Base-by-base conservation (phyloP, 495 filamentous ascomycete species). In the Pyrenula aspistea region DNA sequence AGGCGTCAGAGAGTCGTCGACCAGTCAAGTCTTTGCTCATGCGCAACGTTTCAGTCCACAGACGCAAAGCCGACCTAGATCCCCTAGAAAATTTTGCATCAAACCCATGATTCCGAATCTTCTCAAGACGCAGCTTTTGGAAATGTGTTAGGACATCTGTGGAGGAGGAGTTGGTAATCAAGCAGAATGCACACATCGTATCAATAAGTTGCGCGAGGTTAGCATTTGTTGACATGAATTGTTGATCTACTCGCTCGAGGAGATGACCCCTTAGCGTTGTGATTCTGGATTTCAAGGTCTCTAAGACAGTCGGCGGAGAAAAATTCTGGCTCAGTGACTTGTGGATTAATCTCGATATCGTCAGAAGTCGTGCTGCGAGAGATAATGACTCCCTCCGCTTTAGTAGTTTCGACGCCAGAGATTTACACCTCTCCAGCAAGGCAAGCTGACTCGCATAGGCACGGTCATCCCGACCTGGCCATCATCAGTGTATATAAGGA, bases 91-190 rank as follows among this genome's bases (percentile, higher is more conserved):
- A 21, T 24, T 68, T 68, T 15, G 57, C 59, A 22, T 69, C 31
- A 53, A 69, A 75, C 36, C 88, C 69, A n/a, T 80, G 76, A 22
- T 77, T 73, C 0, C 73, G 70, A 24, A 94, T 84, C 0, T 80
- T 78, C 55, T 85, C 79, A 36, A 81, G 74, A 20, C 94, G 81
- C 11, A 91, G 75, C 56, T 82, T 74, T 49, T 94, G 78, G 65
- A 97, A 96, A 69, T 94, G 85, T 12, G 82, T 73, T 25, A 98
- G 72, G 0, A 88, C 84, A 63, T 96, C 91, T 55, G 82, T 80
- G 0, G 88, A 83, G 0, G 88, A 88, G 10, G 88, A 89, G 61
- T 83, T 94, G 8, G 87, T 93, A 0, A 83, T 82, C 21, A 98
- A 73, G 53, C 86, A 87, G 64, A 90, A 95, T 3, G 92, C 92